Evolutionary conservation across 2,329 filamentous ascomycete genomes (phyloP), one percentile per base, ranked within the genome.

Genomic region (Chaetomium olivaceum): DNA sequence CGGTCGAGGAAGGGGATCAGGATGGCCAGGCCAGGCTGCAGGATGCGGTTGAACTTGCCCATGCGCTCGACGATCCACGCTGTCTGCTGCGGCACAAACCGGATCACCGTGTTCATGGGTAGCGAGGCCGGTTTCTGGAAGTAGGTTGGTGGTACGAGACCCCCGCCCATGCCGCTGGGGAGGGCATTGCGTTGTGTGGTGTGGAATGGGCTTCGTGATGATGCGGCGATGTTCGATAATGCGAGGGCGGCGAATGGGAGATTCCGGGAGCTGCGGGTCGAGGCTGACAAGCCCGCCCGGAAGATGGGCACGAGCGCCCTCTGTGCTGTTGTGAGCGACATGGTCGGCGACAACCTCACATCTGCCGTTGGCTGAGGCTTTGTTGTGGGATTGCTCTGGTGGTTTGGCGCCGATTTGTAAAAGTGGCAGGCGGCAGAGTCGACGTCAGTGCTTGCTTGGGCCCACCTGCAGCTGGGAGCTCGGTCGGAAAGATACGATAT

Each of bases 51-150:
- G 82, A 97, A 99, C 80, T 93, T 95, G 74, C 95, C 95, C 95
- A 99, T 99, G 76, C 95, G 93, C 86, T 99, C 95, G 64, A 99
- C 95, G 66, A 99, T 94, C 95, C 95, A 99, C 78, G 95, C 95
- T 73, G 94, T 98, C 82, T 99, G 95, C 80, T 99, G 95, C n/a
- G 95, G 95, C 51, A 99, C 95, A 79, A 98, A 99, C 67, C 94
- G 92, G 73, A 99, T 83, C 69, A 99, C 83, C 4, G 95, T 99
- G 80, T 99, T 99, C 72, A 93, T 91, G 31, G 95, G 95, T 61
- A 97, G 84, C 25, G 85, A 82, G 14, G 84, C 21, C 3, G 67
- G 82, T 69, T 85, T 85, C 76, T 91, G 89, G 79, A 96, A 96
- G 80, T 96, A 96, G n/a, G 90, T 88, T 8, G 89, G 85, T 43